Base-by-base conservation (phyloP, 1,139 yeast species). In the Candida mesenterica region DNA sequence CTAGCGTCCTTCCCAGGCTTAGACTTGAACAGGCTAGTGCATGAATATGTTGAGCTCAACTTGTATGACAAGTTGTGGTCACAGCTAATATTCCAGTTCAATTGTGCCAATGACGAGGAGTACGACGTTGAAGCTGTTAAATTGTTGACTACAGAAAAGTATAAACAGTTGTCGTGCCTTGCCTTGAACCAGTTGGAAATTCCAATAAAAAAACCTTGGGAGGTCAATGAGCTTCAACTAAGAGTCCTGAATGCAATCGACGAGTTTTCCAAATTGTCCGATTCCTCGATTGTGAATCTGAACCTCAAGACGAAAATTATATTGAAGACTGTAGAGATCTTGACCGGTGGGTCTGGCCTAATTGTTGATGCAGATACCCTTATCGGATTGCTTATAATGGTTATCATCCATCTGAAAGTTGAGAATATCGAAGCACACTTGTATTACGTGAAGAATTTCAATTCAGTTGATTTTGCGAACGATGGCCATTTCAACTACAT, bases 321-420 rank as follows among this genome's bases (percentile, higher is more conserved):
- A 3, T 55, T 74, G 3, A 62, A 71, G 1, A 77, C 90, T 0
- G 64, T 89, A 26, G 65, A 70, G 30, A 59, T 65, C 0, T 53
- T 88, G 9, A 75, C 87, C 0, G 20, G 20, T n/a, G 20, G 32
- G 8, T 42, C 47, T 9, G 50, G 50, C 7, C 43, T 63, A 13
- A 52, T 66, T 1, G 67, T 88, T 9, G 92, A 84, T 56, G 97
- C 97, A 0, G 97, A 90, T 52, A 79, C 86, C 0, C 62, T 90
- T 25, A 75, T 90, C 4, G 82, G 90, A 1, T 62, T 89, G 33
- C 61, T 90, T 40, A 73, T 88, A 4, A 66, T 88, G 61, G 89
- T 87, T 1, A 71, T 89, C 1, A 71, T 82, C 7, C 79, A 85
- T 37, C 71, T 95, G 0, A 71, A 71, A 33, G 70, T 84, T 2